These are phyloP conservation scores for Cladosporium sp. DNA, from an alignment of 2,329 filamentous ascomycete species.

Conservation along the genomic window DNA sequence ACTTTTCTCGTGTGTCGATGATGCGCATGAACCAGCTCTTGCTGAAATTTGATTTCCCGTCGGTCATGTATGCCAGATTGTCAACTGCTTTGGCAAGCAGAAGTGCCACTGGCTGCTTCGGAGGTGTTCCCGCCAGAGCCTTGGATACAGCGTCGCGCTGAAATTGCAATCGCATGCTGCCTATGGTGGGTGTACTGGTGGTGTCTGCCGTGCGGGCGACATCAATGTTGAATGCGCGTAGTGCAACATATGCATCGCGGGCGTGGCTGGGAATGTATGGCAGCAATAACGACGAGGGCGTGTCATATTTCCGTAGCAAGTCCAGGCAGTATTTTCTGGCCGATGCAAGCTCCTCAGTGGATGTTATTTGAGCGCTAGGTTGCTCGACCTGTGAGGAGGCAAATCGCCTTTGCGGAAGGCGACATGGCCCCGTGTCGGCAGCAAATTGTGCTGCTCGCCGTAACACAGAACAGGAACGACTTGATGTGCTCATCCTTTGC, in stretches of 20 bases:
- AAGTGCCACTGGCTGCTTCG: conserved; percentile 86
- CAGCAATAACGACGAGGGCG: conserved; percentile 79
- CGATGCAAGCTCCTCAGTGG: conserved; percentile 45
- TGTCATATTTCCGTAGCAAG: conserved; percentile 71
- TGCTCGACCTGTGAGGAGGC: conserved; percentile 21
- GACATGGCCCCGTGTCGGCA: background rate
- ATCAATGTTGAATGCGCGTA: conserved; percentile 90
- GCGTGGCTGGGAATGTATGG: conserved; percentile 74
- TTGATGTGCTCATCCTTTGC: background rate
- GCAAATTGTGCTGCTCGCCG: background rate
- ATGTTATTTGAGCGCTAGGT: conserved; percentile 20
- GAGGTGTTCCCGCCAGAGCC: conserved; percentile 71
- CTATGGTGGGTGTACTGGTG: conserved; percentile 82
- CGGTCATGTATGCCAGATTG: conserved; percentile 47
- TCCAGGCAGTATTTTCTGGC: conserved; percentile 57
- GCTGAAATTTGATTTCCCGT: conserved; percentile 49
- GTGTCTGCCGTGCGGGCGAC: conserved; percentile 85
- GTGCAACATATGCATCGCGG: conserved; percentile 79
- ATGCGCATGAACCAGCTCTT: conserved; percentile 60
- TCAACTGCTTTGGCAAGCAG: conserved; percentile 70
- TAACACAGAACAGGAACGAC: background rate
- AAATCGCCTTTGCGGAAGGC: conserved; percentile 14
- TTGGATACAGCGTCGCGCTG: conserved; percentile 82
- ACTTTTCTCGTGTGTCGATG: conserved; percentile 74
- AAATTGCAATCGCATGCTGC: conserved; percentile 86